Evolutionary conservation across 305 asterid species (phyloP), one percentile per base, ranked within the genome.

Genomic region (Plantago coronopus): DNA sequence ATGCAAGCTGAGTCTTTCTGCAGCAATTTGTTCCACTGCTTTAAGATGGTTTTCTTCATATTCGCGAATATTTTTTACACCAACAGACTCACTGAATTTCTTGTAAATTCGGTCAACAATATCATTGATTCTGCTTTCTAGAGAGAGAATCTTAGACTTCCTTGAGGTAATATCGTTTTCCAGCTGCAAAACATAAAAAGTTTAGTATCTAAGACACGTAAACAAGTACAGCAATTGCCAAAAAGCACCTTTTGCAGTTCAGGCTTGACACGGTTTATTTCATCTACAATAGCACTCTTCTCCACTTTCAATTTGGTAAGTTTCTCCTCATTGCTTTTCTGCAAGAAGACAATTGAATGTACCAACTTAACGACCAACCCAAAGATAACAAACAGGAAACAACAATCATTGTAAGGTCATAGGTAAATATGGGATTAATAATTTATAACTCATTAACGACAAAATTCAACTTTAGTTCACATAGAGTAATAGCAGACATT

Each of bases 21-120:
- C 89, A 62, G 97, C 87, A 83, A 82, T 82, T 67, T 87, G 84
- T 78, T 87, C 93, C 64, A 83, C 83, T 67, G 86, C 97, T 81
- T 87, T 87, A 69, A 94, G 96, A 76, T 94, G 95, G 75, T 85
- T 85, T 75, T 89, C 97, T 79, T 94, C 97, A 72, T 89, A 94
- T 79, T 94, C 99, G 49, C 99, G 95, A 64, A 94, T 89, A 76
- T 84, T 94, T 50, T 74, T 79, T 49, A 94, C 99, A 58, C 99
- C 97, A 70, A 94, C 95, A 73, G 97, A 87, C 77, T 85, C 88
- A 10, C 97, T 94, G 74, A 89, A 94, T 74, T 74, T 81, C 83
- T 87, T 84, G 80, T 89, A 94, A 70, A 85, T 78, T 63, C 73
- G 71, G 73, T 94, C 97, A 71, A 94, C 90, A 47, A 87, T 85